Percentiles rank a stretch among this genome's conserved stretches.
Evolutionary conservation across 2,329 filamentous ascomycete species (phyloP).

Genomic region (Cordyceps javanica): DNA sequence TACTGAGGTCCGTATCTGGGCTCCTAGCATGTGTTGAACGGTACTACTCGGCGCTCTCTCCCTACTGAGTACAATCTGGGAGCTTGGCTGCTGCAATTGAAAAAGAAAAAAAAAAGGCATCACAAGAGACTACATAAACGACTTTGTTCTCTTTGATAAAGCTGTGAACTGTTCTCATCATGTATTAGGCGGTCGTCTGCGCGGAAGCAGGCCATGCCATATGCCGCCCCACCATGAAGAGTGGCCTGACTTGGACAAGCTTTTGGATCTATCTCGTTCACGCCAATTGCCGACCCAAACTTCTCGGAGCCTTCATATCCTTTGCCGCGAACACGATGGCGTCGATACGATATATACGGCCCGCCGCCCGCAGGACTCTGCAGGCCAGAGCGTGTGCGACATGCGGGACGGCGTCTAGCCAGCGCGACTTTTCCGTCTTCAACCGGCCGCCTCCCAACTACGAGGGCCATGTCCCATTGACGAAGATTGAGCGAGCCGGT

Average conservation of each 20-base stretch:
- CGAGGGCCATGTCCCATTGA: conserved; percentile 87
- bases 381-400: conserved; percentile 19
- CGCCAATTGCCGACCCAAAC: neutral
- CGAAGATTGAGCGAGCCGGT: conserved; percentile 64
- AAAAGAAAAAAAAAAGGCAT: too few relatives aligned
- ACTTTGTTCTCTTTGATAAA: too few relatives aligned
- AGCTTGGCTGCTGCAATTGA: too few relatives aligned
- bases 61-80: too few relatives aligned
- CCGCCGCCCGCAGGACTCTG: conserved; percentile 2
- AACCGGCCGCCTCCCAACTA: conserved; percentile 84
- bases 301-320: neutral
- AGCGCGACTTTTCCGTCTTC: conserved; percentile 65
- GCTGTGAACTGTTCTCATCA: neutral
- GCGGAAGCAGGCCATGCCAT: neutral
- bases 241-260: conserved; percentile 2
- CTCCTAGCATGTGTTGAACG: too few relatives aligned
- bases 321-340: conserved; percentile 1
- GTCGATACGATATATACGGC: neutral
- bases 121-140: too few relatives aligned
- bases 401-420: conserved; percentile 18
- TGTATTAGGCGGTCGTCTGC: neutral
- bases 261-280: neutral
- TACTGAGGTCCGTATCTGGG: too few relatives aligned
- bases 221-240: neutral
- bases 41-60: too few relatives aligned